Conservation (phyloP, 2,329 filamentous ascomycete genomes). For the Atkinsonella hypoxylon region DNA sequence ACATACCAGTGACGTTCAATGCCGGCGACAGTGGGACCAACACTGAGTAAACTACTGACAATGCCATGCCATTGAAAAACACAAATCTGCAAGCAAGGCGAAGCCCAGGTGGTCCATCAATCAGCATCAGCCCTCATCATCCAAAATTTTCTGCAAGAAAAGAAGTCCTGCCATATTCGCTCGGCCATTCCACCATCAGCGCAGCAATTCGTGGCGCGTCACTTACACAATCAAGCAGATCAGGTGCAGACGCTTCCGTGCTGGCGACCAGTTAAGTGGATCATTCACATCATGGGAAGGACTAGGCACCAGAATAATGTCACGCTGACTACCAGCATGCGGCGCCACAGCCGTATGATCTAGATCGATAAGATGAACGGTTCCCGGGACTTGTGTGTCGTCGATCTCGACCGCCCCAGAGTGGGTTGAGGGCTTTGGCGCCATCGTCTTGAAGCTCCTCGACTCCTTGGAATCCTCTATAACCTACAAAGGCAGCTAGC, state of each 20-base stretch:
- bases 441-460: background rate
- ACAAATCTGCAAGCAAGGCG: constrained; percentile 17
- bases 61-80: constrained; percentile 27
- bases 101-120: background rate
- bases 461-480: background rate
- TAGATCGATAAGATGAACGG: constrained; percentile 28
- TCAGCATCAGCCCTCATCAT: background rate
- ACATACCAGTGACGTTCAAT: constrained; percentile 16
- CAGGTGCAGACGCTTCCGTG: constrained; percentile 15
- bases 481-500: background rate
- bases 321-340: constrained; percentile 20
- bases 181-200: background rate
- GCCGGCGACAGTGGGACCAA: constrained; percentile 23
- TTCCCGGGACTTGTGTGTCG: constrained; percentile 21
- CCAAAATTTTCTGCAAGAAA: background rate
- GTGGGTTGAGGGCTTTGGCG: background rate
- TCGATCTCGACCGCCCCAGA: constrained; percentile 3
- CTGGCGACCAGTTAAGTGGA: constrained; percentile 36
- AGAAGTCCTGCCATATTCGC: background rate
- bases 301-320: constrained; percentile 38
- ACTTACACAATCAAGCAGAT: constrained; percentile 20
- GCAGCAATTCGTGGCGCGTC: background rate
- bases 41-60: constrained; percentile 27
- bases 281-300: constrained; percentile 39
- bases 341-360: constrained; percentile 19